A percentile compares a stretch with the other conserved stretches of the same genome.
Conservation (phyloP, 2,329 filamentous ascomycete genomes). For the Fusarium sp. region DNA sequence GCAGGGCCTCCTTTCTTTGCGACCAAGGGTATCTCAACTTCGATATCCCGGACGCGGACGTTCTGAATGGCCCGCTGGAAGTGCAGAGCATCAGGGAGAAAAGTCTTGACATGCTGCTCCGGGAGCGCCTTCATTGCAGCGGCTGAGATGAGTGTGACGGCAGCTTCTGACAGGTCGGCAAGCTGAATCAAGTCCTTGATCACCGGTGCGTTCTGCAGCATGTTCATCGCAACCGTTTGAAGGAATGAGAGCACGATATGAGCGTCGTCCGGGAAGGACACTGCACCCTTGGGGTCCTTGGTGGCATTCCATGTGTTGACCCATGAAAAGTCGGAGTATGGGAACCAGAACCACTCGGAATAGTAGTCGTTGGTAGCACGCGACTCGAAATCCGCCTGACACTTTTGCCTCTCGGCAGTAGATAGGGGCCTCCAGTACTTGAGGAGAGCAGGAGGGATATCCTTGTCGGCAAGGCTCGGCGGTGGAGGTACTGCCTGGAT, state of each 20-base stretch:
- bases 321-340: conserved; percentile 19
- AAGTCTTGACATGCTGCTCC: conserved; percentile 11
- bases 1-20: conserved; percentile 3
- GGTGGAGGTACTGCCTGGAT: conserved; percentile 22
- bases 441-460: conserved; percentile 13
- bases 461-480: conserved; percentile 6
- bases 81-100: conserved; percentile 17
- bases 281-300: neutral
- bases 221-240: conserved; percentile 16
- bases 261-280: conserved; percentile 3
- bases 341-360: conserved; percentile 29
- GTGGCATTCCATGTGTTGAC: conserved; percentile 23
- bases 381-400: conserved; percentile 9
- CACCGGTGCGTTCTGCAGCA: conserved; percentile 11
- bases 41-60: conserved; percentile 20
- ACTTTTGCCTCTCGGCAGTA: conserved; percentile 7
- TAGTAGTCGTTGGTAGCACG: conserved; percentile 25
- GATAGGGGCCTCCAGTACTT: conserved; percentile 1
- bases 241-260: conserved; percentile 12
- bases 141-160: conserved; percentile 3
- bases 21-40: conserved; percentile 24
- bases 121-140: conserved; percentile 8
- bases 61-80: conserved; percentile 25
- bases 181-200: neutral
- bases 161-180: neutral